phyloP scores from a whole-genome alignment of 495 filamentous ascomycete species.

The Immersiella caudata region DNA sequence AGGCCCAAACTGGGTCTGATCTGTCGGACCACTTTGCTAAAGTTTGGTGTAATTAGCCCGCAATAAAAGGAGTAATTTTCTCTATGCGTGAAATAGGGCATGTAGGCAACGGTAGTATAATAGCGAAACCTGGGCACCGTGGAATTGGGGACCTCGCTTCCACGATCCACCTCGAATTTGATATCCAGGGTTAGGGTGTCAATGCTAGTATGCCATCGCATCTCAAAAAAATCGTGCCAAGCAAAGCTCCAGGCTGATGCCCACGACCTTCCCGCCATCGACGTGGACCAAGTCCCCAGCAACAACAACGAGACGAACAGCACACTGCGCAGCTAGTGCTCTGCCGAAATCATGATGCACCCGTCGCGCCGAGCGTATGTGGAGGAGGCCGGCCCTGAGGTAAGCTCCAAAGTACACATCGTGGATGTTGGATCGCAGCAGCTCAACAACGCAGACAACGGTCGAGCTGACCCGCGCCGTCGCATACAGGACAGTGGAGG shows the following conservation, averaged over 20 bases:
- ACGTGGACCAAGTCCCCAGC: neutral
- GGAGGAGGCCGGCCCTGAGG: slow-evolving; percentile 77
- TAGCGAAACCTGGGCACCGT: neutral
- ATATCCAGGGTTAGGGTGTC: slow-evolving; percentile 15
- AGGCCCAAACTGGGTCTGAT: neutral
- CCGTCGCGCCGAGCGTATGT: slow-evolving; percentile 94
- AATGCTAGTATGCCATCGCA: neutral
- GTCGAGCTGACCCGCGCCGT: slow-evolving; percentile 35
- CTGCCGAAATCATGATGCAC: slow-evolving; percentile 65
- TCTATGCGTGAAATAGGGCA: neutral
- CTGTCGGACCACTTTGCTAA: too few relatives aligned
- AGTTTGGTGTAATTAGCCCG: neutral
- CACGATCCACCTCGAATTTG: neutral
- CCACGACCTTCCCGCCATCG: neutral
- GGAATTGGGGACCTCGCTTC: too few relatives aligned
- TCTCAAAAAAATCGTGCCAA: neutral
- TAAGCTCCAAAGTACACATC: slow-evolving; percentile 48
- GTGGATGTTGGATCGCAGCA: slow-evolving; percentile 37
- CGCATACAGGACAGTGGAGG: slow-evolving; percentile 61
- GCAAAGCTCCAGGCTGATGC: neutral
- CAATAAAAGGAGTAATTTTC: neutral
- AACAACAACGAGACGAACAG: neutral
- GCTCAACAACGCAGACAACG: slow-evolving; percentile 37
- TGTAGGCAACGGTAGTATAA: neutral
- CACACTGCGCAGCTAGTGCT: slow-evolving; percentile 11